phyloP scores from a whole-genome alignment of 2,329 filamentous ascomycete species.

The Metarhizium sp. region DNA sequence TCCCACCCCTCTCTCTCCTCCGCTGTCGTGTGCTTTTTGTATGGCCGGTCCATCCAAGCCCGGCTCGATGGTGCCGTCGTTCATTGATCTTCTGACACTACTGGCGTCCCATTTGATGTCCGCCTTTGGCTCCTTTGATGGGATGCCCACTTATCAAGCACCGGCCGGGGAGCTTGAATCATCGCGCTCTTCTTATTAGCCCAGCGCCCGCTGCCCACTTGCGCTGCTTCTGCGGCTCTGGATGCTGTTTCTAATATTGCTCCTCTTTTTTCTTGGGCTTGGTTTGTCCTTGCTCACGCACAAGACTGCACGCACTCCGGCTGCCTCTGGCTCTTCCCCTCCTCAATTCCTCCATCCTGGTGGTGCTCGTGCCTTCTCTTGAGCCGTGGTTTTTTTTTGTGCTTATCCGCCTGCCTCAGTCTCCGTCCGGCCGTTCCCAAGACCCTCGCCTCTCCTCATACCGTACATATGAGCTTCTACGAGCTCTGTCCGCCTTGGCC shows the following conservation, averaged over 20 bases:
- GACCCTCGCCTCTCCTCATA: background rate
- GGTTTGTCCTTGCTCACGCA: background rate
- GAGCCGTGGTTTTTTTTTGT: constrained; percentile 3
- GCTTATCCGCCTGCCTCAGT: background rate
- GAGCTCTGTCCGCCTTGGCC: background rate
- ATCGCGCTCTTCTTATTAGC: background rate
- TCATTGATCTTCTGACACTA: constrained; percentile 3
- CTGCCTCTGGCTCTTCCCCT: background rate
- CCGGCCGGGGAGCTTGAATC: constrained; percentile 2
- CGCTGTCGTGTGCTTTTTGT: background rate
- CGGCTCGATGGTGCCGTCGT: constrained; percentile 1
- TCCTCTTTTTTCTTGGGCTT: background rate
- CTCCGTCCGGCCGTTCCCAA: background rate
- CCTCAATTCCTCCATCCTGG: background rate
- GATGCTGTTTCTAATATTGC: background rate
- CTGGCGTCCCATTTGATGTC: constrained; percentile 3
- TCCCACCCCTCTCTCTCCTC: background rate
- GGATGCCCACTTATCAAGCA: background rate
- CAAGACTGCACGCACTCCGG: background rate
- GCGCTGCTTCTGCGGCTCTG: background rate
- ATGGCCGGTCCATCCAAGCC: constrained; percentile 3
- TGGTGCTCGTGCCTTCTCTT: constrained; percentile 5
- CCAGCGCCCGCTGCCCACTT: background rate
- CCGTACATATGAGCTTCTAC: background rate
- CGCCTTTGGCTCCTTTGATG: background rate